Evolutionary conservation across 148 eudicot species (phyloP), one percentile per base, ranked within the genome.

Genomic region (Cornus controversa): DNA sequence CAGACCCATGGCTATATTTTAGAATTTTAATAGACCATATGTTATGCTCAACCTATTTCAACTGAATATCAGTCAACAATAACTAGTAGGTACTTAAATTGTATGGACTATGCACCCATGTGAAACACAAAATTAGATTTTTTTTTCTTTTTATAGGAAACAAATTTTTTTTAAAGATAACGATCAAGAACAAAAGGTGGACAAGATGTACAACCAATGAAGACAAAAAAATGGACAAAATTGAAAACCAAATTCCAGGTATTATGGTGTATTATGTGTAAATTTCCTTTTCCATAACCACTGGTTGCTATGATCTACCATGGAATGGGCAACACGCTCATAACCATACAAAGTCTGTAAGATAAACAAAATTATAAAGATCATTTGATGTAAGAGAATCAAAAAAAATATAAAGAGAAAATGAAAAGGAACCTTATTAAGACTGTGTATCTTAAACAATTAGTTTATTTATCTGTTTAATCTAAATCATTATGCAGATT

Each of bases 21-120:
- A 40, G 54, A 65, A 65, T 65, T 65, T 24, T 20, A 42, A 69
- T 58, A 75, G 42, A 65, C 60, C 77, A 65, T 25, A 20, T 11
- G 13, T n/a, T 0, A 1, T 1, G 37, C 40, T 40, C 27, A 27
- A 75, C 42, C 66, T 1, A 3, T 8, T 60, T 18, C n/a, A n/a
- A 62, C n/a, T 26, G 26, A 75, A 65, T 25, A 58, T 75, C 57
- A 75, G 26, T 40, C 3, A 42, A 20, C 26, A 36, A 75, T 27
- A 40, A 25, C 42, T 65, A 24, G 60, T 57, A 63, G 13, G 27
- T 34, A 74, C 20, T 11, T 23, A 24, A 40, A 24, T 22, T 64
- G 69, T 40, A 37, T 64, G 58, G 45, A 37, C 45, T n/a, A 66
- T 37, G 57, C 24, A 64, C n/a, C 60, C 69, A 64, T 40, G 69